Evolutionary conservation across 306 rosid genomes (phyloP).

Genomic region (Quercus rubra): DNA sequence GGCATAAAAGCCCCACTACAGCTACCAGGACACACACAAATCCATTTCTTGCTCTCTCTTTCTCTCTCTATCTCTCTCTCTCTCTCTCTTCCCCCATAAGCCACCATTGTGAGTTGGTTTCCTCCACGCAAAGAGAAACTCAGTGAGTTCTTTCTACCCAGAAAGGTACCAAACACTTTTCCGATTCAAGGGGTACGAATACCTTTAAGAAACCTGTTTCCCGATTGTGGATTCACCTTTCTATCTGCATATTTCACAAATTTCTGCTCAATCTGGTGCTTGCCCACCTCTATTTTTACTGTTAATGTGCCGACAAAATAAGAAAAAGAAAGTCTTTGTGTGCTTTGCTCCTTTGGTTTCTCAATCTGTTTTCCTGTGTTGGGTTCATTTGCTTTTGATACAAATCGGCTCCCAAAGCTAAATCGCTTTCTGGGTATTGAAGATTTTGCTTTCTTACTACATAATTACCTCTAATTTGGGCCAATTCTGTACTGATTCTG

Average conservation of each 20-base stretch:
- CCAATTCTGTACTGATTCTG: background rate
- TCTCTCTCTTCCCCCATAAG: background rate
- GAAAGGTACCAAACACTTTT: constrained; percentile 32
- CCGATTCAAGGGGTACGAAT: constrained; percentile 14
- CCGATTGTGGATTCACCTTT: background rate
- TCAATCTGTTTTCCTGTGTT: constrained; percentile 8
- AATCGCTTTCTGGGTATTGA: constrained; percentile 34
- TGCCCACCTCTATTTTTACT: constrained; percentile 14
- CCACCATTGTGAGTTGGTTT: constrained; percentile 40
- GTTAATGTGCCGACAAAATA: constrained; percentile 28
- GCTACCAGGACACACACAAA: background rate
- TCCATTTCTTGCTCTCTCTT: background rate
- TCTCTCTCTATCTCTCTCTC: too few relatives aligned
- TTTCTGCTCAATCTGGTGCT: constrained; percentile 8
- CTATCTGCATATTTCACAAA: background rate
- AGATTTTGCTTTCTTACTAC: constrained; percentile 9
- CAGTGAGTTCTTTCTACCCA: constrained; percentile 21
- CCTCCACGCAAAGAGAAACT: constrained; percentile 56
- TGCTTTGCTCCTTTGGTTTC: constrained; percentile 9
- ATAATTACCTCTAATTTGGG: constrained; percentile 7
- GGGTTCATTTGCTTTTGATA: constrained; percentile 32
- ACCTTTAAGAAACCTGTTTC: background rate
- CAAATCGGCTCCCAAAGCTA: constrained; percentile 21
- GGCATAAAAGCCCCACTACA: too few relatives aligned
- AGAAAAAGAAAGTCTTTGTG: constrained; percentile 1